Evolutionary conservation across 129 eudicot genomes (phyloP).

Genomic region (Apium graveolens): DNA sequence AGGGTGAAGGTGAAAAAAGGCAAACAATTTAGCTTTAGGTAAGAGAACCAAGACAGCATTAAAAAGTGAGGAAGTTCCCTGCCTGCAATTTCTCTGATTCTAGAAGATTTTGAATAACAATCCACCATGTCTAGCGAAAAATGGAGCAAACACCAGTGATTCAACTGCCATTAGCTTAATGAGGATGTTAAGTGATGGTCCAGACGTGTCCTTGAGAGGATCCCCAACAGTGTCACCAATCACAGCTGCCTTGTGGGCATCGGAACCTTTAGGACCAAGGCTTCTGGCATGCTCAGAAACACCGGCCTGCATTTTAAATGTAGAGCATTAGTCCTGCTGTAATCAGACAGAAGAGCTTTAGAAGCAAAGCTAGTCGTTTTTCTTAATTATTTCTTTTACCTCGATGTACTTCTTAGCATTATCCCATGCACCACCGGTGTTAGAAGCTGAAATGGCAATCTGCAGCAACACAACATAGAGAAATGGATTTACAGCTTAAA

Average conservation of each 20-base stretch:
- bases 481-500: neutral
- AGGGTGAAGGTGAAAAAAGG: neutral
- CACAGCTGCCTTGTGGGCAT: slow-evolving; percentile 90
- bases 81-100: neutral
- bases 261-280: slow-evolving; percentile 93
- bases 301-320: slow-evolving; percentile 56
- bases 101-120: slow-evolving; percentile 55
- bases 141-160: slow-evolving; percentile 89
- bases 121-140: slow-evolving; percentile 90
- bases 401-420: slow-evolving; percentile 36
- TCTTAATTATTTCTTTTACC: neutral
- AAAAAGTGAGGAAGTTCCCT: neutral
- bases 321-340: neutral
- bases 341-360: neutral
- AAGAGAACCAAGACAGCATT: neutral
- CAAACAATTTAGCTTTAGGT: neutral
- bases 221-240: slow-evolving; percentile 90
- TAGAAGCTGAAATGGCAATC: slow-evolving; percentile 97
- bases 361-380: neutral
- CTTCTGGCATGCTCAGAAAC: slow-evolving; percentile 68
- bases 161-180: slow-evolving; percentile 97
- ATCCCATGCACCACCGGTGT: slow-evolving; percentile 99
- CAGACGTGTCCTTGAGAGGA: slow-evolving; percentile 92
- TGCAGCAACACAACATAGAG: slow-evolving; percentile 15
- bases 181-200: slow-evolving; percentile 84